Evolutionary conservation across 1,284 basidiomycete genomes (phyloP), one percentile per base, ranked within the genome.

Genomic region (Phylloboletellus chloephorus): DNA sequence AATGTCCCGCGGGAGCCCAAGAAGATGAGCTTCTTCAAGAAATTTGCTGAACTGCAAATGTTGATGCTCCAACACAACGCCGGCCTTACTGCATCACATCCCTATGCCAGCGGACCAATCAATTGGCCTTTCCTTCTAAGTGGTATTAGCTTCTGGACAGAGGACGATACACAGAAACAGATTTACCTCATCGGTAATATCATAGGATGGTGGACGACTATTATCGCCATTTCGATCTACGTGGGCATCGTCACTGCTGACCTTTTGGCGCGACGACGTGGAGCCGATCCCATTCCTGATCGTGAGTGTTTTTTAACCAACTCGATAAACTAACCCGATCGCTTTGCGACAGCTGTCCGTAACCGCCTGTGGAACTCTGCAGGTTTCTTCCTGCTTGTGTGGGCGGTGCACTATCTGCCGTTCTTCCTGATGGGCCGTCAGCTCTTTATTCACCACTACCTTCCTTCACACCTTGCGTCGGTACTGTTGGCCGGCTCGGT

Each of bases 381-480:
- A 16, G 92, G 95, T 24, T 97, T 98, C 73, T 98, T 98, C 77
- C 67, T 93, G 38, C 69, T 92, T 26, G 80, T 95, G 8, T 99
- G 96, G 96, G 83, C 79, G 6, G 89, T 88, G 49, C 96, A 99
- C 67, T 99, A 97, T 69, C 71, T 90, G 58, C 96, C 96, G 9
- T 99, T 98, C 78, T 98, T 89, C 82, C 74, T 97, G 24, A 97
- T 99, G 92, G 86, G 78, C 57, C 88, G 96, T 40, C 96, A 99
- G 61, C 75, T 95, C 23, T 97, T 97, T 75, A 72, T 99, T 28
- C 95, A 99, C 64, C 95, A 99, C 66, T 99, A 99, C 63, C 81
- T 99, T 7, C 95, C 95, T 5, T 90, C 91, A 0, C 91, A 95
- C 62, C 75, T 98, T 29, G 87, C 89, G 17, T 94, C 92, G 6